Percentiles rank a stretch among this genome's conserved stretches.
These are phyloP conservation scores for Prorocentrum cordatum DNA, from an alignment of 169 alveolate species.

Conservation along the genomic window DNA sequence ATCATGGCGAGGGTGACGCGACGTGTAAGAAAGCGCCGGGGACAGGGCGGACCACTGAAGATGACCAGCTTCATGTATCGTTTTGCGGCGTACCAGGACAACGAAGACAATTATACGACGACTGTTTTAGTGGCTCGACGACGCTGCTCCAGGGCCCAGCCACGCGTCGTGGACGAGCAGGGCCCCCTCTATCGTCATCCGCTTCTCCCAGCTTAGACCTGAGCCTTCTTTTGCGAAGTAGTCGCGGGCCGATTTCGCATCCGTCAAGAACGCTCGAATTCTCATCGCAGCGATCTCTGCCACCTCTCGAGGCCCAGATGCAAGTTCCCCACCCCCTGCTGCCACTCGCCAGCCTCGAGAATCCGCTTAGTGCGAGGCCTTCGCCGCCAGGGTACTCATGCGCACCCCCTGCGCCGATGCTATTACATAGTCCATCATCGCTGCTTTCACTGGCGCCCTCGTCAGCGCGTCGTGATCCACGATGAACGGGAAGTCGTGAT, in stretches of 20 bases:
- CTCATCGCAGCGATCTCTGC: not conserved
- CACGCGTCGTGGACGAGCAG: too few species aligned
- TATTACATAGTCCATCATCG: not conserved
- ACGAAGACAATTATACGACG: too few species aligned
- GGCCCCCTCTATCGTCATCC: not conserved
- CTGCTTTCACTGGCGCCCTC: not conserved
- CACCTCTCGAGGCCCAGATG: not conserved
- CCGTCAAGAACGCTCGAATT: not conserved
- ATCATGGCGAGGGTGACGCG: too few species aligned
- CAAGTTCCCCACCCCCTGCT: not conserved
- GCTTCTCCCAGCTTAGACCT: not conserved
- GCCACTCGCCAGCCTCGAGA: not conserved
- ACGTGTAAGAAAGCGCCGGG: too few species aligned
- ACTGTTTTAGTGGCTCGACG: too few species aligned
- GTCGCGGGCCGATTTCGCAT: not conserved
- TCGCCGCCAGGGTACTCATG: not conserved
- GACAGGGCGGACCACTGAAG: too few species aligned
- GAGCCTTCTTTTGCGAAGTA: not conserved
- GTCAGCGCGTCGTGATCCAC: not conserved
- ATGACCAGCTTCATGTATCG: too few species aligned
- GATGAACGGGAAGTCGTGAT: not conserved
- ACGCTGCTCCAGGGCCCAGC: too few species aligned
- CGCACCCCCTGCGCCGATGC: not conserved
- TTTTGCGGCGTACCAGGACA: too few species aligned
- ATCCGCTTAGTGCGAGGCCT: not conserved